A percentile compares a stretch with the other conserved stretches of the same genome.
Evolutionary conservation across 176 grass and related monocot genomes (phyloP).

Genomic region (Bonia amplexicaulis): DNA sequence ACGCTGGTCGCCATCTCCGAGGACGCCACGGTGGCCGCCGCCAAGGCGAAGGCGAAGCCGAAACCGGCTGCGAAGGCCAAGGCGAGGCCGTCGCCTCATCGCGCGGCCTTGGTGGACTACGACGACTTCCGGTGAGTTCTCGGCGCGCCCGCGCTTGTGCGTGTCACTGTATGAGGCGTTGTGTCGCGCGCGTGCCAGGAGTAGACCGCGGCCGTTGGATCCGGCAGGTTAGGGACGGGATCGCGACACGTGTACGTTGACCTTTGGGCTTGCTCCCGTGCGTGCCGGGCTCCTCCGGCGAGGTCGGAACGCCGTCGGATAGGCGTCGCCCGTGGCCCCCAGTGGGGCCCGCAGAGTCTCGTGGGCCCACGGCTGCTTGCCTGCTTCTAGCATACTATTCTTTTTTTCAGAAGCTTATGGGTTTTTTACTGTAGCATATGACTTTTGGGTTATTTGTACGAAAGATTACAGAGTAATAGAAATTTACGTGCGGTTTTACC

Average conservation of each 20-base stretch:
- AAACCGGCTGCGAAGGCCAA: neutral
- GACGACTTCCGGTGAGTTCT: constrained; percentile 63
- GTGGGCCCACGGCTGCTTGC: neutral
- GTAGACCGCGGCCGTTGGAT: neutral
- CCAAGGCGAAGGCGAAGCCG: constrained; percentile 11
- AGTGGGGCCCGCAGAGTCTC: neutral
- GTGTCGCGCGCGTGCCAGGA: neutral
- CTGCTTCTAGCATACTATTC: too few relatives aligned
- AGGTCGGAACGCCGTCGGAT: neutral
- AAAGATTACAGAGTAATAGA: too few relatives aligned
- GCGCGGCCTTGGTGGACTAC: constrained; percentile 26
- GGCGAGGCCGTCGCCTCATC: neutral
- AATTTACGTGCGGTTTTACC: too few relatives aligned
- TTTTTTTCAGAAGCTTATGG: too few relatives aligned
- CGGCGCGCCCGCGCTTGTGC: too few relatives aligned
- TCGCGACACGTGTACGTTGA: neutral
- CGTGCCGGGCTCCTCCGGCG: neutral
- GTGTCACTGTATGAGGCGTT: neutral
- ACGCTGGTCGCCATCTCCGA: constrained; percentile 71
- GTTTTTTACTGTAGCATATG: too few relatives aligned
- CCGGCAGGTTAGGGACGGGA: fast-evolving
- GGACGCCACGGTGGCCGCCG: constrained; percentile 33
- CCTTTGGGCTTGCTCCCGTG: neutral
- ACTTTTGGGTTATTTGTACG: too few relatives aligned
- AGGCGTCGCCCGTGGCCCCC: neutral